These are phyloP conservation scores for Candida takata DNA, from an alignment of 805 yeast genomes.

Conservation along the genomic window DNA sequence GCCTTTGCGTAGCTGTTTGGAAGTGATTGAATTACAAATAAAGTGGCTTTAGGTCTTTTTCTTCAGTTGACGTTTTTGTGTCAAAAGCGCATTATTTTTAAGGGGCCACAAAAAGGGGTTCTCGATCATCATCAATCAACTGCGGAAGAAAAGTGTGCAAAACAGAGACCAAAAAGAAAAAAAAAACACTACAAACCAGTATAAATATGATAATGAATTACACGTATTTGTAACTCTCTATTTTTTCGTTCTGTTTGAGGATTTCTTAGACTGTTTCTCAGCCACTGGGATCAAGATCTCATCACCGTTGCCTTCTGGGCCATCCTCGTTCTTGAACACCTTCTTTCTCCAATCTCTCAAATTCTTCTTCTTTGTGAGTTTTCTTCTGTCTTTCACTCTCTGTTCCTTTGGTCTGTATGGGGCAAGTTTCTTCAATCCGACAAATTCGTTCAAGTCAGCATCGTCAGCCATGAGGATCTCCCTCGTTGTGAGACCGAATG, in stretches of 20 bases:
- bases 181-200: too few species aligned
- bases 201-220: too few species aligned
- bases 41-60: too few species aligned
- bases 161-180: too few species aligned
- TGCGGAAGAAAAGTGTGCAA: too few species aligned
- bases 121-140: too few species aligned
- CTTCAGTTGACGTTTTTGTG: too few species aligned
- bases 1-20: too few species aligned
- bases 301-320: conserved; percentile 26
- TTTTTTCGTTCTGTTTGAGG: conserved; percentile 8
- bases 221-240: neutral
- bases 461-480: conserved; percentile 92
- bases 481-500: conserved; percentile 76
- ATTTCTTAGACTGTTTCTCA: conserved; percentile 6
- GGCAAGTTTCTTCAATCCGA: conserved; percentile 88
- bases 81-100: too few species aligned
- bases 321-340: conserved; percentile 61
- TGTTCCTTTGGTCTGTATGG: conserved; percentile 79
- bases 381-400: conserved; percentile 71
- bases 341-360: conserved; percentile 85
- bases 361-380: conserved; percentile 74
- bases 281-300: conserved; percentile 21
- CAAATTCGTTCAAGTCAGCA: conserved; percentile 69
- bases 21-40: too few species aligned
- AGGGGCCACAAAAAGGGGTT: too few species aligned